Evolutionary conservation across 1,284 basidiomycete genomes (phyloP).

Genomic region (Leccinum fallax): DNA sequence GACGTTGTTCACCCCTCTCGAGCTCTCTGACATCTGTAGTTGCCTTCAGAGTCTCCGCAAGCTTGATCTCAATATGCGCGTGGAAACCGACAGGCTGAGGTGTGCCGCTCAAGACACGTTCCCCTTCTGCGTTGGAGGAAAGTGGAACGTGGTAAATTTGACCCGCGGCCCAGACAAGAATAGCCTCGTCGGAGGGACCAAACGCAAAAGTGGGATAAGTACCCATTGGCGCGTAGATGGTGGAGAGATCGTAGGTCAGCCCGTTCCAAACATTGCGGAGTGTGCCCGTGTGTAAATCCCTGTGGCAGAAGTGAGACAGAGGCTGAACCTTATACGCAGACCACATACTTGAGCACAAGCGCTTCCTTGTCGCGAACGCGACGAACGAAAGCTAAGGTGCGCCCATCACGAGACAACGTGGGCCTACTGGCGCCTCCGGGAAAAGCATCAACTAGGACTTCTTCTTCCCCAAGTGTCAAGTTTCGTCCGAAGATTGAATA

Average conservation of each 20-base stretch:
- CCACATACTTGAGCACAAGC: constrained; percentile 63
- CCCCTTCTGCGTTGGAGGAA: constrained; percentile 46
- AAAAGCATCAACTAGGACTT: constrained; percentile 52
- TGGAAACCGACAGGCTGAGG: constrained; percentile 58
- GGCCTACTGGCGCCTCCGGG: constrained; percentile 73
- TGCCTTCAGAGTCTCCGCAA: constrained; percentile 59
- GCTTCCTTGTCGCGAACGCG: constrained; percentile 72
- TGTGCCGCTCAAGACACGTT: constrained; percentile 47
- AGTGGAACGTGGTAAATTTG: constrained; percentile 66
- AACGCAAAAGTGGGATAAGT: constrained; percentile 76
- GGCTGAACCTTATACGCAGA: background rate
- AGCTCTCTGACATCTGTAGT: constrained; percentile 50
- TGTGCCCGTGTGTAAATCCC: constrained; percentile 67
- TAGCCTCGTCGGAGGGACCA: constrained; percentile 51
- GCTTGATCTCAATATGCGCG: constrained; percentile 60
- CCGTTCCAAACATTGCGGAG: constrained; percentile 69
- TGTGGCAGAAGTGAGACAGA: constrained; percentile 29
- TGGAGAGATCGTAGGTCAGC: constrained; percentile 61
- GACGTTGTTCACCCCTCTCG: constrained; percentile 57
- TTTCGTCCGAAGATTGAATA: constrained; percentile 68
- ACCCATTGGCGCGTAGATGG: constrained; percentile 69
- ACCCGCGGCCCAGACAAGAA: constrained; percentile 74
- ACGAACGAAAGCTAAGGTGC: constrained; percentile 72
- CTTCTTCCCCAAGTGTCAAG: constrained; percentile 54
- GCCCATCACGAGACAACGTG: constrained; percentile 68